phyloP scores from a whole-genome alignment of 164 flowering plant species.

The Litsea cubeba region DNA sequence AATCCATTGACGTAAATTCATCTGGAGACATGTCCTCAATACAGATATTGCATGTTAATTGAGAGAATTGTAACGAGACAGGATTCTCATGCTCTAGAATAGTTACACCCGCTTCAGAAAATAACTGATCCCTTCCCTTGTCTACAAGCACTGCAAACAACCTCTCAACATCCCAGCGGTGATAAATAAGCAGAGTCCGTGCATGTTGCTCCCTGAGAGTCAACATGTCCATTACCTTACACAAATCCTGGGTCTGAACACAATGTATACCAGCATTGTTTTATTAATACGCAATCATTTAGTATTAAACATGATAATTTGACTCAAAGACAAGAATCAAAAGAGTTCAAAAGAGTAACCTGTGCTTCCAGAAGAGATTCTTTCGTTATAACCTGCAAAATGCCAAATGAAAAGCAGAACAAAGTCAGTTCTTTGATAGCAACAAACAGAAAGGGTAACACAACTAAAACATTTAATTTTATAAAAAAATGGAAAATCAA shows the following conservation, averaged over 20 bases:
- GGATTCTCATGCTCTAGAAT: conserved; percentile 24
- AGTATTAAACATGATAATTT: background rate
- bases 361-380: conserved; percentile 75
- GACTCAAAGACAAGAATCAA: background rate
- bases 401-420: background rate
- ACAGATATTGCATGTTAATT: conserved; percentile 53
- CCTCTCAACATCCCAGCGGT: conserved; percentile 76
- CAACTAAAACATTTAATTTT: no score
- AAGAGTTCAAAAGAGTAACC: conserved; percentile 27
- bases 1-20: conserved; percentile 64
- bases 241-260: conserved; percentile 64
- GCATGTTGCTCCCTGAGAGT: conserved; percentile 72
- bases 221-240: conserved; percentile 63
- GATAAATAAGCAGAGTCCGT: conserved; percentile 71
- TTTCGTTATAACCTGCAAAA: conserved; percentile 63
- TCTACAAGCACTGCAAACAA: conserved; percentile 57
- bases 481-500: background rate
- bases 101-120: conserved; percentile 58
- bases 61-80: conserved; percentile 16
- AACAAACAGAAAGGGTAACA: background rate
- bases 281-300: background rate
- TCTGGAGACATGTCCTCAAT: conserved; percentile 44
- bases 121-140: conserved; percentile 51
- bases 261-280: background rate
- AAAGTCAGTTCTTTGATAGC: background rate